phyloP scores from a whole-genome alignment of 192 early-diverging fungal species.

The Coemansia sp. region DNA sequence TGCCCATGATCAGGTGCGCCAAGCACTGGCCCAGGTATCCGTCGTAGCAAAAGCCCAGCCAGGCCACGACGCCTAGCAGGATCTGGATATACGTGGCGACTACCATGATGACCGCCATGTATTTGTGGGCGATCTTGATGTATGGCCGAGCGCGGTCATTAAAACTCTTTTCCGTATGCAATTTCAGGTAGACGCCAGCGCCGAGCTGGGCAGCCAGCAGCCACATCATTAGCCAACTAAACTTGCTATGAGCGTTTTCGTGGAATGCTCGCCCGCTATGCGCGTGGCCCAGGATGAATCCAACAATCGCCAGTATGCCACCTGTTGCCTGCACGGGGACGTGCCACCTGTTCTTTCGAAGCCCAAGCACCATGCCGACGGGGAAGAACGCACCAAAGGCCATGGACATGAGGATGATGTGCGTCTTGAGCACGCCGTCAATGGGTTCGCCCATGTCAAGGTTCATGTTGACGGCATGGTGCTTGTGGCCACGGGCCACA shows the following conservation, averaged over 20 bases:
- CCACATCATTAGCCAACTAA: slow-evolving; percentile 62
- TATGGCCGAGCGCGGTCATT: slow-evolving; percentile 54
- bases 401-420: slow-evolving; percentile 49
- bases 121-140: slow-evolving; percentile 53
- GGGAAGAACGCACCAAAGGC: slow-evolving; percentile 52
- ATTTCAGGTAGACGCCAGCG: slow-evolving; percentile 59
- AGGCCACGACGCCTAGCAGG: slow-evolving; percentile 62
- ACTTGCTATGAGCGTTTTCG: slow-evolving; percentile 63
- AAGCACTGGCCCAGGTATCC: slow-evolving; percentile 64
- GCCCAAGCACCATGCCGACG: slow-evolving; percentile 58
- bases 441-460: slow-evolving; percentile 50
- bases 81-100: slow-evolving; percentile 65
- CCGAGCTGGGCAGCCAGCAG: slow-evolving; percentile 52
- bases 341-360: slow-evolving; percentile 58
- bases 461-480: slow-evolving; percentile 51
- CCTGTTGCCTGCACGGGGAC: slow-evolving; percentile 60
- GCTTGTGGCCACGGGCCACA: slow-evolving; percentile 27
- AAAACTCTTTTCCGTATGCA: slow-evolving; percentile 57
- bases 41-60: slow-evolving; percentile 61
- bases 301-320: slow-evolving; percentile 45
- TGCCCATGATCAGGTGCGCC: slow-evolving; percentile 72
- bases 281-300: slow-evolving; percentile 61
- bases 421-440: slow-evolving; percentile 35
- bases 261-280: slow-evolving; percentile 62
- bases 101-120: slow-evolving; percentile 52